Evolutionary conservation across 2,329 filamentous ascomycete species (phyloP).

Genomic region (Aspergillus ibericus): DNA sequence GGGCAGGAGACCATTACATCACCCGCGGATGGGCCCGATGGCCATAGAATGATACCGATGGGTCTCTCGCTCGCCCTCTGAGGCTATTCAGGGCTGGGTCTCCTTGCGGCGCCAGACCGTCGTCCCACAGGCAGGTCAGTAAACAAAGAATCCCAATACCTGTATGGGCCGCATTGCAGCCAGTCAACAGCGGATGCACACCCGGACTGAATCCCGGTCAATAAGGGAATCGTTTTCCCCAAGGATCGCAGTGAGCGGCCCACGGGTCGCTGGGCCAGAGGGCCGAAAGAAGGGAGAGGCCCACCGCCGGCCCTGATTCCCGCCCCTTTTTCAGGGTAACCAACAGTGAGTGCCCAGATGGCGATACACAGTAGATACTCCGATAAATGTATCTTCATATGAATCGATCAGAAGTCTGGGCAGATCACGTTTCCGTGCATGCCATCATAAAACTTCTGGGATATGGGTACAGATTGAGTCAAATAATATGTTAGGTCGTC

Average conservation of each 20-base stretch:
- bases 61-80: neutral
- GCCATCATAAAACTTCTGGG: too few relatives aligned
- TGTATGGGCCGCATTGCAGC: neutral
- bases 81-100: neutral
- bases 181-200: neutral
- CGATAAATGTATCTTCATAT: too few relatives aligned
- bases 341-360: neutral
- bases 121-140: neutral
- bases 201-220: neutral
- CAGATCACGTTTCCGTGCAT: too few relatives aligned
- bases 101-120: neutral
- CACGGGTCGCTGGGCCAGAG: slow-evolving; percentile 7
- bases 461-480: neutral
- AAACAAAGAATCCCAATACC: neutral
- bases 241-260: neutral
- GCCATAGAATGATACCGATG: neutral
- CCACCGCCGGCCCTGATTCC: slow-evolving; percentile 2
- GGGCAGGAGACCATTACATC: neutral
- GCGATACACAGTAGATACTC: neutral
- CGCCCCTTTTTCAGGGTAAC: slow-evolving; percentile 1
- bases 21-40: neutral
- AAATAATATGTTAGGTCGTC: neutral
- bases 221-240: neutral
- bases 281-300: neutral
- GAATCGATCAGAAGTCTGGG: too few relatives aligned